Evolutionary conservation across 2,329 filamentous ascomycete species (phyloP), one percentile per base, ranked within the genome.

Genomic region (Claviceps cyperi): DNA sequence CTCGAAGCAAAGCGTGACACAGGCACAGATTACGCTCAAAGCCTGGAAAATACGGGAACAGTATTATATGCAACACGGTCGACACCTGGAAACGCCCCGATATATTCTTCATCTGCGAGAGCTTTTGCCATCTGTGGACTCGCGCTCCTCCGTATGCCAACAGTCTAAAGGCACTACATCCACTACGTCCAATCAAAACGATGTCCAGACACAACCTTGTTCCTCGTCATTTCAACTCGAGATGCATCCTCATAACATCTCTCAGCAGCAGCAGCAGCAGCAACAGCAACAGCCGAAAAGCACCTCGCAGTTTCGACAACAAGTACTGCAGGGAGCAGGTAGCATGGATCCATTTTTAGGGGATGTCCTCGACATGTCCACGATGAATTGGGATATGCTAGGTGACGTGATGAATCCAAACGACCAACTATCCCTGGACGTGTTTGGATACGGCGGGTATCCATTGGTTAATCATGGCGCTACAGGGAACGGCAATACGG

Each of bases 41-140:
- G 76, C 72, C 0, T 80, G 77, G 77, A 69, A 64, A 52, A 64
- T 61, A n/a, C 70, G 76, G 11, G 73, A 76, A 55, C 63, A 64
- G 35, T 61, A 67, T 0, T 60, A 74, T 14, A 54, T 56, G 2
- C 60, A 66, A 43, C 56, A 59, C 4, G 72, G 73, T 1, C 57
- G 61, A 17, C 48, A 57, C 1, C 63, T 72, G 14, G 62, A 71
- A 15, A 65, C 63, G 15, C 76, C 76, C 0, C 55, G 55, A 4
- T 78, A 69, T 45, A 68, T 80, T 38, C 56, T 61, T 17, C 70
- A 64, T 39, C 63, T 80, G 11, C 69, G 67, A 41, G 60, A 66
- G 1, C 56, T 66, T 19, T 59, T 77, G 22, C 70, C 72, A 7
- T 58, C 56, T 59, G 37, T 62, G 63, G 65, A 76, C 8, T 57